Conservation (phyloP, 2,329 filamentous ascomycete genomes). For the Parascedosporium putredinis region DNA sequence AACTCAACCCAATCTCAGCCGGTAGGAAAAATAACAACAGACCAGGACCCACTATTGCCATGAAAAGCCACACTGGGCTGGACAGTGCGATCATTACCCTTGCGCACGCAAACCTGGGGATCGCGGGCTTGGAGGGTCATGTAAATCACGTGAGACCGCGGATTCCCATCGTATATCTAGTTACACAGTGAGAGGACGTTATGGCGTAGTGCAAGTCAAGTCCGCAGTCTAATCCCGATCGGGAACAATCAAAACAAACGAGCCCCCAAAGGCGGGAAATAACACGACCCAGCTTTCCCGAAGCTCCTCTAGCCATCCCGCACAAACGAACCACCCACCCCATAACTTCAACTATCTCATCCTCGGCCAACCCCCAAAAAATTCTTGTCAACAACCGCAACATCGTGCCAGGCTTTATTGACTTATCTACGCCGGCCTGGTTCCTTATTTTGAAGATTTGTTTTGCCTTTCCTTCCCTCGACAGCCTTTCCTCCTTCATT, state of each 20-base stretch:
- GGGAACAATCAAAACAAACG: conserved; percentile 9
- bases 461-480: conserved; percentile 6
- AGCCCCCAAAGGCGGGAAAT: neutral
- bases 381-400: conserved; percentile 8
- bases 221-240: neutral
- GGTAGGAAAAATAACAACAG: too few species aligned
- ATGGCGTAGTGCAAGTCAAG: neutral
- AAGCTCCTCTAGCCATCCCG: conserved; percentile 6
- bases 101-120: too few species aligned
- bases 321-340: conserved; percentile 10
- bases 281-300: conserved; percentile 5
- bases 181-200: neutral
- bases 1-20: too few species aligned
- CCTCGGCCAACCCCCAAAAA: neutral
- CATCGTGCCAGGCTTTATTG: conserved; percentile 6
- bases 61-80: neutral
- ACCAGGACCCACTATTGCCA: neutral
- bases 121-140: too few species aligned
- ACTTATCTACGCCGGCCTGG: neutral
- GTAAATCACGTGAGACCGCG: neutral
- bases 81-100: too few species aligned
- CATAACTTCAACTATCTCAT: conserved; percentile 10
- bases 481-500: conserved; percentile 6
- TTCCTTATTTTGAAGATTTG: too few species aligned
- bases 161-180: too few species aligned